Conservation (phyloP, 2,329 filamentous ascomycete species). For the Aspergillus phoenicis region DNA sequence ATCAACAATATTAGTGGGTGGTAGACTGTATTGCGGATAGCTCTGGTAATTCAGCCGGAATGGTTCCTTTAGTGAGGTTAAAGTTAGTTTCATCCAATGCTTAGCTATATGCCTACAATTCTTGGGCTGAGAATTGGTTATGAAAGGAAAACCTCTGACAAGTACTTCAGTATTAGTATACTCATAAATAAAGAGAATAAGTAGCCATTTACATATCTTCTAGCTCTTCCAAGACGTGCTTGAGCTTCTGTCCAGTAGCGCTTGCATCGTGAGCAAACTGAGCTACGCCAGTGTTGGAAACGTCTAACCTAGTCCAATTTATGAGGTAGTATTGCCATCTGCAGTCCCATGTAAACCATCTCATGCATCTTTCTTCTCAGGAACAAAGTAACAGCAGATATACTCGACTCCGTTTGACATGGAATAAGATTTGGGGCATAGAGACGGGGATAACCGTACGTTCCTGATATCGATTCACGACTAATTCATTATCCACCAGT, state of each 20-base stretch:
- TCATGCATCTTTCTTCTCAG: slow-evolving; percentile 30
- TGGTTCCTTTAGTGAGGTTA: no score
- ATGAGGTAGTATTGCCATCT: slow-evolving; percentile 24
- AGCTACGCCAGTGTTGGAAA: slow-evolving; percentile 22
- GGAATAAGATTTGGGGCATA: slow-evolving; percentile 24
- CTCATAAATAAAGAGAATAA: no score
- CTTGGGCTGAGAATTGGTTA: no score
- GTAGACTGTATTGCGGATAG: no score
- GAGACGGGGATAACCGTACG: slow-evolving; percentile 28
- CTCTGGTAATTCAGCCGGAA: no score
- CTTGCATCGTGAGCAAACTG: slow-evolving; percentile 26
- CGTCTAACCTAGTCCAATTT: background rate
- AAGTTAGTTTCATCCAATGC: no score
- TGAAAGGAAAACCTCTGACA: no score
- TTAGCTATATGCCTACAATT: no score
- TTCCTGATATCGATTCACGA: slow-evolving; percentile 18
- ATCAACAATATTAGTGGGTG: no score
- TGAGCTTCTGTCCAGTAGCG: slow-evolving; percentile 20
- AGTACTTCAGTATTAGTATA: no score
- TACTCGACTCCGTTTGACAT: slow-evolving; percentile 24
- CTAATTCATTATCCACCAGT: background rate
- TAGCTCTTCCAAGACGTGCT: slow-evolving; percentile 20
- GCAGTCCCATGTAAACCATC: slow-evolving; percentile 28
- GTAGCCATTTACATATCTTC: slow-evolving; percentile 23
- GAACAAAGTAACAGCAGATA: slow-evolving; percentile 29